Evolutionary conservation across 1,284 basidiomycete genomes (phyloP), one percentile per base, ranked within the genome.

Genomic region (Meira miltonrushii): DNA sequence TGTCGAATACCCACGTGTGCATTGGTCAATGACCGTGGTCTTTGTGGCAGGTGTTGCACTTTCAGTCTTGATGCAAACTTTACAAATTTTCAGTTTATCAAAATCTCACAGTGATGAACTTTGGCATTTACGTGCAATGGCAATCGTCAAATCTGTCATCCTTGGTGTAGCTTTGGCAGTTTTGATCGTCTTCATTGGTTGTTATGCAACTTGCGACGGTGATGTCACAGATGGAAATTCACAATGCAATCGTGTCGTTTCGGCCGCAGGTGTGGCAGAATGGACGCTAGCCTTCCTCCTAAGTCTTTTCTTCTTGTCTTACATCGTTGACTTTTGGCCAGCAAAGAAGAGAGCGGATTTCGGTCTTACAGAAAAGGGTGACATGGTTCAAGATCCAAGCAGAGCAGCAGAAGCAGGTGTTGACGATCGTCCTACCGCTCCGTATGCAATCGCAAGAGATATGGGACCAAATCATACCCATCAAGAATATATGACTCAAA

Each of bases 31-130:
- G 78, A 80, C 82, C 0, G 59, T 79, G 15, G 72, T 83, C 52
- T 84, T 83, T 65, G 74, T 83, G 57, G 78, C 81, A 38, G 78
- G 77, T 55, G 76, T 81, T 10, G 82, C 81, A 13, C 58, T 83
- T 13, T 80, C 79, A 12, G 82, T 82, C 37, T 75, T 81, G 47
- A 80, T 80, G 69, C 82, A 83, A 64, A 78, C 80, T 1, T 71
- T 78, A 37, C 80, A 83, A 65, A 69, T 82, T 39, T 78, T 80
- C 55, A 72, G 77, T 67, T 60, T 74, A 17, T 62, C 67, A 13
- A 56, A 61, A n/a, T 60, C 60, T 28, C 69, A 76, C 65, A 80
- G 80, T 57, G 78, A 78, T 4, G 79, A 82, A 40, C 69, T 80
- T 38, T 39, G 54, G 15, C 80, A 80, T 39, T 70, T 83, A 13